Evolutionary conservation across 1,284 basidiomycete genomes (phyloP).

Genomic region (Peniophora sp.): DNA sequence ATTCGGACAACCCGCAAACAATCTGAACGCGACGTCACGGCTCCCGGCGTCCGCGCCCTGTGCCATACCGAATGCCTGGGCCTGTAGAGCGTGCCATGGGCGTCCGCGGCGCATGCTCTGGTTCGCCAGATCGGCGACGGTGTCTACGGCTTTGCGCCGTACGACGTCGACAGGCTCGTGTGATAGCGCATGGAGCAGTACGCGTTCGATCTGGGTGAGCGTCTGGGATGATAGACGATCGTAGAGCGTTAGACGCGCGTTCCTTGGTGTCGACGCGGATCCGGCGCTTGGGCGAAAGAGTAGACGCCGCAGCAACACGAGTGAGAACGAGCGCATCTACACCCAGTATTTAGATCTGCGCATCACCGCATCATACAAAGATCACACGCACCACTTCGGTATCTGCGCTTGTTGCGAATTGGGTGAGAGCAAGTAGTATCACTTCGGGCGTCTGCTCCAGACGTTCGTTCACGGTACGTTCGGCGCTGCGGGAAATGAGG

Average conservation of each 20-base stretch:
- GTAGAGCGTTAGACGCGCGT: slow-evolving; percentile 47
- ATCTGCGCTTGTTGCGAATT: slow-evolving; percentile 65
- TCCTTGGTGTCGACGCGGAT: slow-evolving; percentile 25
- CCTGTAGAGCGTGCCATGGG: slow-evolving; percentile 73
- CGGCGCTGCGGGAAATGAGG: slow-evolving; percentile 41
- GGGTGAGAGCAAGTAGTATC: slow-evolving; percentile 65
- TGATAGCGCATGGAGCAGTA: slow-evolving; percentile 58
- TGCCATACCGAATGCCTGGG: slow-evolving; percentile 58
- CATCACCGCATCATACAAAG: background rate
- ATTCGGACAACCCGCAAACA: slow-evolving; percentile 64
- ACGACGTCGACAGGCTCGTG: slow-evolving; percentile 51
- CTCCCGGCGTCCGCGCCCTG: slow-evolving; percentile 31
- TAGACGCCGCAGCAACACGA: slow-evolving; percentile 67
- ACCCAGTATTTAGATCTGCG: background rate
- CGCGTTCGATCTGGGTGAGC: slow-evolving; percentile 57
- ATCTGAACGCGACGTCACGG: slow-evolving; percentile 53
- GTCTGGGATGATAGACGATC: slow-evolving; percentile 64
- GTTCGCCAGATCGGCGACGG: slow-evolving; percentile 64
- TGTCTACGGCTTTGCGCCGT: slow-evolving; percentile 64
- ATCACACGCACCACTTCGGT: slow-evolving; percentile 56
- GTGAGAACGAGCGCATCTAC: slow-evolving; percentile 75
- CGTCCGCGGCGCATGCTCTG: slow-evolving; percentile 63
- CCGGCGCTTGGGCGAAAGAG: slow-evolving; percentile 47
- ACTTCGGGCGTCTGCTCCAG: slow-evolving; percentile 68
- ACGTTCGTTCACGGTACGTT: slow-evolving; percentile 70